A percentile compares a stretch with the other conserved stretches of the same genome.
Conservation (phyloP, 2,329 filamentous ascomycete species). For the Cladosporium austrohemisphaericum region DNA sequence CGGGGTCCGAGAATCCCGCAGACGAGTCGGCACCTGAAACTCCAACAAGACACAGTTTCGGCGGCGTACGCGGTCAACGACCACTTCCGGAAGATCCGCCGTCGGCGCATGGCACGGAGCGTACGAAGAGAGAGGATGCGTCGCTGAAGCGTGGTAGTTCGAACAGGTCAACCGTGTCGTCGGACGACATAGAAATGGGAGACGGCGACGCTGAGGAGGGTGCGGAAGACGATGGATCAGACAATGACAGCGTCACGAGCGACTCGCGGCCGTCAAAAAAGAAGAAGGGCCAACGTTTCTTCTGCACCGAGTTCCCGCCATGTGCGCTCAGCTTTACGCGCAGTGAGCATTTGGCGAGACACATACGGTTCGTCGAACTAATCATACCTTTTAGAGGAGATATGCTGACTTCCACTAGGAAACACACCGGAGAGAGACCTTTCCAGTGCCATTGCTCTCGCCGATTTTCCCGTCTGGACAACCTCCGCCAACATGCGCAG, state of each 20-base stretch:
- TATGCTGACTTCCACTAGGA: slow-evolving; percentile 52
- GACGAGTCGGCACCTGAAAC: slow-evolving; percentile 35
- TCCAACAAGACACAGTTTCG: slow-evolving; percentile 41
- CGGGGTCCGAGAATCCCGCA: slow-evolving; percentile 28
- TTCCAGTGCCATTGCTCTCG: slow-evolving; percentile 95
- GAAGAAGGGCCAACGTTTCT: slow-evolving; percentile 95
- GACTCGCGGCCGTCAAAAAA: slow-evolving; percentile 78
- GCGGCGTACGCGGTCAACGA: slow-evolving; percentile 44
- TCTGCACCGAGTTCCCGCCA: slow-evolving; percentile 90
- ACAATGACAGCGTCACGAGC: slow-evolving; percentile 48
- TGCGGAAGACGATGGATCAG: slow-evolving; percentile 58
- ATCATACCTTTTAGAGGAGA: background rate
- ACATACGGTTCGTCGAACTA: slow-evolving; percentile 69
- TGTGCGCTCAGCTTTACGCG: slow-evolving; percentile 93
- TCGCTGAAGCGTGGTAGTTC: slow-evolving; percentile 55
- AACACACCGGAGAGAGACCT: slow-evolving; percentile 94
- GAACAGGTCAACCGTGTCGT: slow-evolving; percentile 60
- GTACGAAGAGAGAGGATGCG: slow-evolving; percentile 27
- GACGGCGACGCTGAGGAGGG: slow-evolving; percentile 71
- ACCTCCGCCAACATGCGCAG: slow-evolving; percentile 92
- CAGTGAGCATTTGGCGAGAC: slow-evolving; percentile 89
- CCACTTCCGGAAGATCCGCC: slow-evolving; percentile 37
- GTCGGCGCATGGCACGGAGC: slow-evolving; percentile 14
- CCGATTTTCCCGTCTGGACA: slow-evolving; percentile 89
- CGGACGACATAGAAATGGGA: slow-evolving; percentile 68